These are phyloP conservation scores for Pestalotiopsis sp. DNA, from an alignment of 2,329 filamentous ascomycete genomes.

Conservation along the genomic window DNA sequence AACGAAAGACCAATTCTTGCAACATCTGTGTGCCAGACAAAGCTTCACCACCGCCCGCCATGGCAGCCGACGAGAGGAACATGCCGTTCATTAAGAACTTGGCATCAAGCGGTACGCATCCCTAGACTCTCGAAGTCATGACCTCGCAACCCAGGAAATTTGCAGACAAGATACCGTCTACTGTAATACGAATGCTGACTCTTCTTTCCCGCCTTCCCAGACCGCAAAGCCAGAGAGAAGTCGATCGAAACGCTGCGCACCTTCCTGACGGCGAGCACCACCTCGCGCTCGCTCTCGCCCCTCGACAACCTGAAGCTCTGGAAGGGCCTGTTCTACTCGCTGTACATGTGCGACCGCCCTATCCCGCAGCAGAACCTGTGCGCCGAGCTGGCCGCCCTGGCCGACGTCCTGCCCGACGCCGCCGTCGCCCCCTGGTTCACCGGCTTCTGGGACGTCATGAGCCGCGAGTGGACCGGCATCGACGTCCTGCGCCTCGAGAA, in stretches of 20 bases:
- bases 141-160: neutral
- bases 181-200: neutral
- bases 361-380: slow-evolving; percentile 85
- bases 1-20: neutral
- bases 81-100: slow-evolving; percentile 83
- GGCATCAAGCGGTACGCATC: slow-evolving; percentile 74
- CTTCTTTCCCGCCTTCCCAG: slow-evolving; percentile 44
- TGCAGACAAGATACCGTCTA: neutral
- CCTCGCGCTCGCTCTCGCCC: slow-evolving; percentile 57
- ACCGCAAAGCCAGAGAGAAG: slow-evolving; percentile 76
- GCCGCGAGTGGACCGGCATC: slow-evolving; percentile 69
- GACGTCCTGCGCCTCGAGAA: slow-evolving; percentile 87
- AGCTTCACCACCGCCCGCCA: slow-evolving; percentile 16
- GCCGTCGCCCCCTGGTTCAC: slow-evolving; percentile 53
- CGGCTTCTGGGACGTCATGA: slow-evolving; percentile 74
- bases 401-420: slow-evolving; percentile 56
- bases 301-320: slow-evolving; percentile 85
- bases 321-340: slow-evolving; percentile 91
- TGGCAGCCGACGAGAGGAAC: slow-evolving; percentile 46
- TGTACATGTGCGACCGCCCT: slow-evolving; percentile 93
- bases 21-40: neutral
- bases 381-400: slow-evolving; percentile 72
- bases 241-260: slow-evolving; percentile 76
- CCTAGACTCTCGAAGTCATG: neutral
- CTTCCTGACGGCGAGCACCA: slow-evolving; percentile 68